Evolutionary conservation across 2,329 filamentous ascomycete species (phyloP), one percentile per base, ranked within the genome.

Genomic region (Epicoccum nigrum): DNA sequence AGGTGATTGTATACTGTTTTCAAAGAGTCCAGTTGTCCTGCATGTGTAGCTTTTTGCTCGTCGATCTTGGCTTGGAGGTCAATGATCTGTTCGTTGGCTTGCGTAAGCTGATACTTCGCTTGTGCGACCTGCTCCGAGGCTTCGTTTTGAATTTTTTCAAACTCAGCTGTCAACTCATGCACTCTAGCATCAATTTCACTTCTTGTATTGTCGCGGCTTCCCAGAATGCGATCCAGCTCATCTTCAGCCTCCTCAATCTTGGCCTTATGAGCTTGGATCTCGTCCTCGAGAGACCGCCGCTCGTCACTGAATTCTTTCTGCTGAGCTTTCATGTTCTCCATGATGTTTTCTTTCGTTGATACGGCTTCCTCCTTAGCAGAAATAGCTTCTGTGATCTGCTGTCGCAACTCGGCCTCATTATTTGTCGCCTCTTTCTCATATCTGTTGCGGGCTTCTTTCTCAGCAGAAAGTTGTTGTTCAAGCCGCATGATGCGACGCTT

Each of bases 301-400:
- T 97, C 93, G 41, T 87, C 86, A 28, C 89, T 81, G 61, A 96
- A 97, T 66, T 97, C 94, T 20, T 85, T 86, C 73, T 97, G 91
- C 59, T 95, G 84, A 11, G 92, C 88, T 68, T 97, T 92, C 77
- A 99, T 90, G 67, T 99, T 99, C 59, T 90, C 88, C 75, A 99
- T 86, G 8, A 99, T 83, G 71, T 97, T 94, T 63, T 89, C 89
- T 73, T 99, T 99, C 1, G 89, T 97, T 2, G 90, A 92, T 62
- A 94, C 90, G 5, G 85, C 90, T 71, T 97, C 94, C 62, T 89
- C 89, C 73, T 97, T 99, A 1, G 89, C 97, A 3, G 90, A 92
- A 63, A 94, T 90, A 6, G 85, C 89, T 72, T 97, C 93, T 57
- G 94, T 86, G 55, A 96, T 83, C 63, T 86, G 87, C 65, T 79